These are phyloP conservation scores for Calonectria fujianensis DNA, from an alignment of 2,329 filamentous ascomycete genomes.

Conservation along the genomic window DNA sequence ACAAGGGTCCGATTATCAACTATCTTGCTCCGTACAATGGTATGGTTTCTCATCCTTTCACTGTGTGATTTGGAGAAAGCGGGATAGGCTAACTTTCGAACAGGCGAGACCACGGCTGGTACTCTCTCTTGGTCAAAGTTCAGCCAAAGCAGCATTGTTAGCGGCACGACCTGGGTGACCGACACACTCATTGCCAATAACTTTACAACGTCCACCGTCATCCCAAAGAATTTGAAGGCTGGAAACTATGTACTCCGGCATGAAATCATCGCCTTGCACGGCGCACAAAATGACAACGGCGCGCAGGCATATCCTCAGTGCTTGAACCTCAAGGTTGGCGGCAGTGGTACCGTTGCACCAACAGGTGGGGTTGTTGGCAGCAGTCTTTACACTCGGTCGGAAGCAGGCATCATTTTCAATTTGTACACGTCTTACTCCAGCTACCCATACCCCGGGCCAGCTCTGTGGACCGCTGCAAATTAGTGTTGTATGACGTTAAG, in stretches of 20 bases:
- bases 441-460: constrained; percentile 49
- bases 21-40: constrained; percentile 77
- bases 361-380: constrained; percentile 54
- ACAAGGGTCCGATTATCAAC: constrained; percentile 74
- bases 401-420: constrained; percentile 57
- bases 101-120: constrained; percentile 60
- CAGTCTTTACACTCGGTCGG: constrained; percentile 50
- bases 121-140: constrained; percentile 78
- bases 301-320: constrained; percentile 71
- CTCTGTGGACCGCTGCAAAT: constrained; percentile 46
- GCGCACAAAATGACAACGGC: constrained; percentile 63
- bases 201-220: constrained; percentile 54
- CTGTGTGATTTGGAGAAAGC: neutral
- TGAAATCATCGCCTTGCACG: constrained; percentile 70
- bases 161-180: constrained; percentile 59
- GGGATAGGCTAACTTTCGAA: neutral
- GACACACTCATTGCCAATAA: constrained; percentile 65
- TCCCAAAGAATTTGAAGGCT: constrained; percentile 58
- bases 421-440: constrained; percentile 47
- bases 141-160: constrained; percentile 70
- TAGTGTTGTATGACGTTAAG: neutral
- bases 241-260: constrained; percentile 69
- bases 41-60: constrained; percentile 65
- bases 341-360: constrained; percentile 59
- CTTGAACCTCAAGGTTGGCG: constrained; percentile 66